Conservation (phyloP, 1,284 basidiomycete genomes). For the Tausonia pullulans region DNA sequence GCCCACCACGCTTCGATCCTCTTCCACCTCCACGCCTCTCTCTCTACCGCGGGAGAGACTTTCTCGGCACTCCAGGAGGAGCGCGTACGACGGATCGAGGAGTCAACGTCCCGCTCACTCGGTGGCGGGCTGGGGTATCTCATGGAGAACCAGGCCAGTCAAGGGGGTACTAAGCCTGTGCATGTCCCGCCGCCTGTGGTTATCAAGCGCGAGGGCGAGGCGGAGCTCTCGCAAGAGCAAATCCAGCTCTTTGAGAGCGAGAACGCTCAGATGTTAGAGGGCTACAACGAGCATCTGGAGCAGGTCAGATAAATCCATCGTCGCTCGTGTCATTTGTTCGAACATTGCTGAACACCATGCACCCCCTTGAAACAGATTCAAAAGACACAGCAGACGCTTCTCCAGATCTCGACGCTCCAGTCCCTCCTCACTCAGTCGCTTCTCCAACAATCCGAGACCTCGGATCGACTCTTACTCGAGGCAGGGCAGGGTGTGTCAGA, state of each 20-base stretch:
- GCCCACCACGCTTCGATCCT: slow-evolving; percentile 41
- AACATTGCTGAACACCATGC: slow-evolving; percentile 29
- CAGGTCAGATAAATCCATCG: slow-evolving; percentile 17
- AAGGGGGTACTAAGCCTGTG: neutral
- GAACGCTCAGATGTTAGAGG: slow-evolving; percentile 7
- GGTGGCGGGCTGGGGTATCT: neutral
- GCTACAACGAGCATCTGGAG: slow-evolving; percentile 11
- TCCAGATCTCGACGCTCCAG: slow-evolving; percentile 46
- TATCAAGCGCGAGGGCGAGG: slow-evolving; percentile 8
- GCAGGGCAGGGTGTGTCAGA: slow-evolving; percentile 41
- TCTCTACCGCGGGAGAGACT: slow-evolving; percentile 35
- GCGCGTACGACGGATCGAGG: slow-evolving; percentile 23
- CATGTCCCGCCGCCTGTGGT: neutral
- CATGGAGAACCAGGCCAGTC: neutral
- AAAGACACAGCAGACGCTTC: slow-evolving; percentile 39
- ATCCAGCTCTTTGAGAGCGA: slow-evolving; percentile 14
- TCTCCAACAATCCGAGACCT: slow-evolving; percentile 42
- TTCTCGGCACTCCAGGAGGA: slow-evolving; percentile 42
- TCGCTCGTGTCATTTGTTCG: slow-evolving; percentile 23
- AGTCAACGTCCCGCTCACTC: neutral
- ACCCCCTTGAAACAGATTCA: slow-evolving; percentile 38
- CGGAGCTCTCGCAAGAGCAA: slow-evolving; percentile 2
- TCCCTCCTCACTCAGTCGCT: slow-evolving; percentile 44
- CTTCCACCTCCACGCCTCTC: slow-evolving; percentile 38
- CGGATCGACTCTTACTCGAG: slow-evolving; percentile 42